Conservation (phyloP, 1,284 basidiomycete genomes). For the Fomitopsis betulina region DNA sequence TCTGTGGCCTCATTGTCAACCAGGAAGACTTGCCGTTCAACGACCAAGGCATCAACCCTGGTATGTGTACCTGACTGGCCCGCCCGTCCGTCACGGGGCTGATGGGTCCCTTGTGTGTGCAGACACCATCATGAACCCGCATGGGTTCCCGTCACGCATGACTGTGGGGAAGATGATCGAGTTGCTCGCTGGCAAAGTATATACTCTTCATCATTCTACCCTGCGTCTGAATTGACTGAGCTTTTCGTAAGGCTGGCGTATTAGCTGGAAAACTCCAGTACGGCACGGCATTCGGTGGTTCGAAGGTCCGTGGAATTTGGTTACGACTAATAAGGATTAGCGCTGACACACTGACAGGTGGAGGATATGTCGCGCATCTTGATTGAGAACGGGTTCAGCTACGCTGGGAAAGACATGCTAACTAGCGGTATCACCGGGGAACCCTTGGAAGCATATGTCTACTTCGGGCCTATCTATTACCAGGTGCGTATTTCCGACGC, state of each 20-base stretch:
- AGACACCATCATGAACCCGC: constrained; percentile 99
- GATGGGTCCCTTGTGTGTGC: constrained; percentile 16
- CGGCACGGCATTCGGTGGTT: constrained; percentile 96
- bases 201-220: constrained; percentile 11
- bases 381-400: constrained; percentile 94
- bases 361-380: constrained; percentile 97
- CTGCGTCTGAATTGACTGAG: constrained; percentile 7
- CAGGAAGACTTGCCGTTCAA: constrained; percentile 99
- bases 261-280: constrained; percentile 85
- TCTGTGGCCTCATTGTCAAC: constrained; percentile 97
- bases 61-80: constrained; percentile 36
- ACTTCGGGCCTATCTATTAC: constrained; percentile 99
- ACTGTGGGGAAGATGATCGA: constrained; percentile 99
- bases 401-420: constrained; percentile 97
- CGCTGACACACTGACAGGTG: constrained; percentile 48
- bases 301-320: constrained; percentile 55
- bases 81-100: constrained; percentile 6
- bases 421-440: constrained; percentile 98
- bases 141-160: constrained; percentile 99
- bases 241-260: constrained; percentile 69
- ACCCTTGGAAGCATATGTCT: constrained; percentile 94
- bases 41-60: constrained; percentile 91
- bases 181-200: constrained; percentile 90
- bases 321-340: neutral
- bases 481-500: constrained; percentile 54